Evolutionary conservation across 805 yeast species (phyloP), one percentile per base, ranked within the genome.

Genomic region (Lipomyces starkeyi): DNA sequence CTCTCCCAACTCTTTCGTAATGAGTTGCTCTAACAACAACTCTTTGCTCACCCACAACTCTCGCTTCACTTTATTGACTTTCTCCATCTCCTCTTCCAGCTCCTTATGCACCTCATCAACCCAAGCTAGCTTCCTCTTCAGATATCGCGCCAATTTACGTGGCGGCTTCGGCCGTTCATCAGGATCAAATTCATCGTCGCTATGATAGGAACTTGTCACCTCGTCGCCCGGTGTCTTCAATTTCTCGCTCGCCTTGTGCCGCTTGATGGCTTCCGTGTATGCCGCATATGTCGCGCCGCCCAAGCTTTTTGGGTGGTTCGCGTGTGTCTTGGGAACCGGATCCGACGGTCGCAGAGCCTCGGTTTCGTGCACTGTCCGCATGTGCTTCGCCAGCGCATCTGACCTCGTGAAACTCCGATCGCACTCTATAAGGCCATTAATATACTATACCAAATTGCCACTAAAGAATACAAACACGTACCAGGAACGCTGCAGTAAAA

Each of bases 321-420:
- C 56, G 29, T 62, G 58, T 27, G 62, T 49, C 40, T 63, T 37
- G 55, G 63, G 56, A 17, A 58, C 59, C 58, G 63, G 67, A 54
- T 73, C 72, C 17, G 67, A 58, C 6, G 76, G 73, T 47, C 66
- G 56, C 56, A 70, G 25, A 57, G 69, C 64, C 53, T 75, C 76
- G 14, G 77, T 79, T 65, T 85, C 87, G 75, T 89, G 93, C 0
- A 83, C 87, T 0, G 87, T 83, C 56, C 86, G 82, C 66, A 88
- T 80, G 76, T 90, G 94, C 70, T 86, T 85, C 22, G 87, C 83
- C 68, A 90, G 80, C 0, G 89, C 90, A 69, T 87, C 90, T 0
- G 87, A 80, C 63, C 89, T 76, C 0, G 86, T 83, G 74, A 88
- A 88, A 58, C 83, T 83, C 69, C 85, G 82, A 61, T 83, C 84